Conservation (phyloP, 345 rosid species). For the Eucalyptus sideroxylon region DNA sequence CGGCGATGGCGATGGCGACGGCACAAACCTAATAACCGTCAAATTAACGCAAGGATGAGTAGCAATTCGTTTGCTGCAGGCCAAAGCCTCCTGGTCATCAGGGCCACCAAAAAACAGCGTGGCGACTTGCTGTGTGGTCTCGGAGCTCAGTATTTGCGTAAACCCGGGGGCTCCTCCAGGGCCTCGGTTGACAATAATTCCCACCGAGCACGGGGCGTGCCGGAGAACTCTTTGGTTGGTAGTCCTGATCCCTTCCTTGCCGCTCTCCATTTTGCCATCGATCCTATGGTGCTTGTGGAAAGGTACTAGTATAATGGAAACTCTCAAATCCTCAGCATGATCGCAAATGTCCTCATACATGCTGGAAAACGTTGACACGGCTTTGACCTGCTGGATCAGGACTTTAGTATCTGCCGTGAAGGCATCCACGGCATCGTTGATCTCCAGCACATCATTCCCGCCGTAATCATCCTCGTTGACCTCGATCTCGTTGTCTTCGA, state of each 20-base stretch:
- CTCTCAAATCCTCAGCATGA: slow-evolving; percentile 55
- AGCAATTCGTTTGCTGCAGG: slow-evolving; percentile 48
- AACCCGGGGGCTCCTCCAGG: slow-evolving; percentile 54
- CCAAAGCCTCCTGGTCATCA: slow-evolving; percentile 86
- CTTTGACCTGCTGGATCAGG: slow-evolving; percentile 39
- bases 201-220: slow-evolving; percentile 72
- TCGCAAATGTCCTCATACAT: slow-evolving; percentile 70
- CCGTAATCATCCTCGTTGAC: slow-evolving; percentile 59
- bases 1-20: background rate
- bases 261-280: slow-evolving; percentile 52
- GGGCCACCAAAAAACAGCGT: slow-evolving; percentile 77
- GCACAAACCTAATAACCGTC: slow-evolving; percentile 49
- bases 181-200: slow-evolving; percentile 54
- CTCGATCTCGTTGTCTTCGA: slow-evolving; percentile 23
- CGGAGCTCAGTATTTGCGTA: slow-evolving; percentile 30
- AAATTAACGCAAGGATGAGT: slow-evolving; percentile 28
- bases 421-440: slow-evolving; percentile 53
- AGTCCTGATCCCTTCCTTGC: slow-evolving; percentile 47
- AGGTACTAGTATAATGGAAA: slow-evolving; percentile 53
- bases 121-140: slow-evolving; percentile 43
- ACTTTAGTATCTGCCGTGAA: slow-evolving; percentile 33
- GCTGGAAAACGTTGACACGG: slow-evolving; percentile 34
- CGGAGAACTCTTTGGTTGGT: slow-evolving; percentile 65
- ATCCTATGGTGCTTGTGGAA: slow-evolving; percentile 91
- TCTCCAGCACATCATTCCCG: slow-evolving; percentile 48